These are phyloP conservation scores for Dacryopinax spathularia DNA, from an alignment of 768 basidiomycete genomes.

Conservation along the genomic window DNA sequence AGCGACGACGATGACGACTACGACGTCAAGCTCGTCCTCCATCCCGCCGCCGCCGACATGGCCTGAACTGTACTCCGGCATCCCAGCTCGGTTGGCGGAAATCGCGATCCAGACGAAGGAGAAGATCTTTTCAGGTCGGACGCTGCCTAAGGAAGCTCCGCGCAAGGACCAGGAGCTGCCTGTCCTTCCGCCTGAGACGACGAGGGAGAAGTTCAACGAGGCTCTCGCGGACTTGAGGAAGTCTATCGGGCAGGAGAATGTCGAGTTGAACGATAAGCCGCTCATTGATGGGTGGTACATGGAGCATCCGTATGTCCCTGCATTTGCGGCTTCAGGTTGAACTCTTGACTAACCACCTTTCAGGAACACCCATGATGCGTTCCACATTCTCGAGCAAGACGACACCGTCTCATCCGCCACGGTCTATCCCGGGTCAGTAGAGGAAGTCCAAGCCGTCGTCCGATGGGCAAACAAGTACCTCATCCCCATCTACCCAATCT, in stretches of 20 bases:
- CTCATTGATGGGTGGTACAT: slow-evolving; percentile 1
- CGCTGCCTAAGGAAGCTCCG: too few species aligned
- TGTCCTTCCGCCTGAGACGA: slow-evolving; percentile 23
- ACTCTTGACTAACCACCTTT: neutral
- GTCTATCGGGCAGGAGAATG: neutral
- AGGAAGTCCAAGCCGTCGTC: slow-evolving; percentile 10
- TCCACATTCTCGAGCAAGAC: neutral
- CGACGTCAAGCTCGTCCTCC: too few species aligned
- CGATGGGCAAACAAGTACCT: slow-evolving; percentile 11
- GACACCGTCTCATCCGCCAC: slow-evolving; percentile 9
- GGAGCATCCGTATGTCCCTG: neutral
- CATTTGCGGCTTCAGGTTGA: neutral
- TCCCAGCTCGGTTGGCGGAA: too few species aligned
- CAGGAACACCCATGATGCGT: neutral
- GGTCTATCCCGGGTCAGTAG: slow-evolving; percentile 3
- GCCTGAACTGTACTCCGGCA: too few species aligned
- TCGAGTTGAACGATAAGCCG: neutral
- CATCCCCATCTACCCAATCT: slow-evolving; percentile 12
- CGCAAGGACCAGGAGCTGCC: slow-evolving; percentile 15
- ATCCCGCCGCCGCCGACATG: too few species aligned
- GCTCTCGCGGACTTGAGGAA: neutral
- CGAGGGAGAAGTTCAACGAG: slow-evolving; percentile 24
- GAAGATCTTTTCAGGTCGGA: too few species aligned
- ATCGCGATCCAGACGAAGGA: too few species aligned
- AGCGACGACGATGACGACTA: too few species aligned